Evolutionary conservation across 805 yeast species (phyloP).

Genomic region (Saccharomycopsis amapae): DNA sequence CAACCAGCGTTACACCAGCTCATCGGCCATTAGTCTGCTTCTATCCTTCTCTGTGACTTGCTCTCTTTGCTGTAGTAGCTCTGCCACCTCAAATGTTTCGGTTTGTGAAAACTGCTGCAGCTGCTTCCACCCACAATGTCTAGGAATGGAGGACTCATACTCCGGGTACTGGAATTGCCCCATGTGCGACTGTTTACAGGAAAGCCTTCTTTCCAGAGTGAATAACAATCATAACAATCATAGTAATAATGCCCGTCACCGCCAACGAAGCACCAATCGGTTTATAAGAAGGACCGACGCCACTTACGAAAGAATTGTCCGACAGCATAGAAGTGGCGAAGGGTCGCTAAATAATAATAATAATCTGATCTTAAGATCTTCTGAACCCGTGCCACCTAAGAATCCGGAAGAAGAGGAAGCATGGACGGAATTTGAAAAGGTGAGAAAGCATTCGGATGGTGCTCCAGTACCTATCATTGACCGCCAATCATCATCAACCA

Average conservation of each 20-base stretch:
- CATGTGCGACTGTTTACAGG: conserved; percentile 41
- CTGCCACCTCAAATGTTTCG: conserved; percentile 18
- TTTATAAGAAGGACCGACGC: conserved; percentile 7
- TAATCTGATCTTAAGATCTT: neutral
- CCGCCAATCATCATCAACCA: neutral
- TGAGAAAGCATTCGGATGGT: conserved; percentile 6
- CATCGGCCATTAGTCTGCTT: neutral
- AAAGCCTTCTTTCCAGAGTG: neutral
- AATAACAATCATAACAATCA: too few relatives aligned
- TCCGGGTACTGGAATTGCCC: conserved; percentile 40
- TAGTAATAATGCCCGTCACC: too few relatives aligned
- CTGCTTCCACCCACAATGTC: conserved; percentile 33
- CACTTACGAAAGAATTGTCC: conserved; percentile 7
- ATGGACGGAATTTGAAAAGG: conserved; percentile 16
- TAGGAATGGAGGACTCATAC: conserved; percentile 28
- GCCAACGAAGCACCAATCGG: conserved; percentile 2
- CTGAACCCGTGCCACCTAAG: conserved; percentile 1
- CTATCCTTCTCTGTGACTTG: conserved; percentile 13
- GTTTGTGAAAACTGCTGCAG: conserved; percentile 11
- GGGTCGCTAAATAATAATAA: neutral
- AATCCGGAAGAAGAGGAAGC: conserved; percentile 22
- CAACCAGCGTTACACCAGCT: neutral
- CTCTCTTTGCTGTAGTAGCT: conserved; percentile 11
- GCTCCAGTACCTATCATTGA: too few relatives aligned
- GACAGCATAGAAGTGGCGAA: too few relatives aligned